phyloP scores from a whole-genome alignment of 179 eudicot genomes.

The Pouteria campechiana region DNA sequence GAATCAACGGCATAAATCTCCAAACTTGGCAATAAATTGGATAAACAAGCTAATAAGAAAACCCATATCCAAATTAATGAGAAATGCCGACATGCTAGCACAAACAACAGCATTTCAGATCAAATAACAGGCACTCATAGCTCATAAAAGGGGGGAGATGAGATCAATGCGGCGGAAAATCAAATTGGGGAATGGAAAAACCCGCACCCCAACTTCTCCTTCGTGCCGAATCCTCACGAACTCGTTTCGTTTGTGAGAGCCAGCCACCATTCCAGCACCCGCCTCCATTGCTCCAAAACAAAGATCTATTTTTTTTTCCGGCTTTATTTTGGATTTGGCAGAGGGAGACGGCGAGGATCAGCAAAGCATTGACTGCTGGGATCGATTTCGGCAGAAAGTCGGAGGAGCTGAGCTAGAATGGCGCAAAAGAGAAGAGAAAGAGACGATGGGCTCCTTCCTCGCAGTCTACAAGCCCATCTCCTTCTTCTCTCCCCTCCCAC shows the following conservation, averaged over 20 bases:
- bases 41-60: not conserved
- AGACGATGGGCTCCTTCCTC: too few species aligned
- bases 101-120: not conserved
- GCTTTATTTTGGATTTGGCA: too few species aligned
- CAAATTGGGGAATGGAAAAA: constrained; percentile 1
- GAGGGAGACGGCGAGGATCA: too few species aligned
- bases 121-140: not conserved
- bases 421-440: too few species aligned
- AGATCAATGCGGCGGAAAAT: constrained; percentile 3
- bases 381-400: too few species aligned
- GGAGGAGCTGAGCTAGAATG: too few species aligned
- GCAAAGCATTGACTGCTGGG: too few species aligned
- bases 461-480: too few species aligned
- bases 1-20: too few species aligned
- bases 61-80: not conserved
- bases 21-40: too few species aligned
- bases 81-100: not conserved
- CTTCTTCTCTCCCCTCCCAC: too few species aligned
- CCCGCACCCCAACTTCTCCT: constrained; percentile 70
- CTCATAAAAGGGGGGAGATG: not conserved
- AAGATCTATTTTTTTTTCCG: too few species aligned
- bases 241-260: constrained; percentile 84
- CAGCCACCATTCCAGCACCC: constrained; percentile 87
- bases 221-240: constrained; percentile 91
- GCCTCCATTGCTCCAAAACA: constrained; percentile 52